phyloP scores from a whole-genome alignment of 2,329 filamentous ascomycete genomes.

The Endoconidiophora laricicola region DNA sequence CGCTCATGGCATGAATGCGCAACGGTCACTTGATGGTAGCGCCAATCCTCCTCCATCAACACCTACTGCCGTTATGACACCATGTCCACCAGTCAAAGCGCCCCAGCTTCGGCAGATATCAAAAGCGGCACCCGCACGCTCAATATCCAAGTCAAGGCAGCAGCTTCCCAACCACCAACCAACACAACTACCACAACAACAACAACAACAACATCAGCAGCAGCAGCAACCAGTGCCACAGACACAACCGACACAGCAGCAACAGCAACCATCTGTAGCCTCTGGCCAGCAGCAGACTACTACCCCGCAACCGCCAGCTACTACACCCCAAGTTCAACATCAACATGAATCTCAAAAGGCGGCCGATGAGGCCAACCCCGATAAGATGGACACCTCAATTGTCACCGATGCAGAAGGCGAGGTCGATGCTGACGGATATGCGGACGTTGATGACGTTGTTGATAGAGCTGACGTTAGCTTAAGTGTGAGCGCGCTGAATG shows the following conservation, averaged over 20 bases:
- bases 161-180: constrained; percentile 1
- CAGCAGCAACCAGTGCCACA: constrained; percentile 14
- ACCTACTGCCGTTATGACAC: too few species aligned
- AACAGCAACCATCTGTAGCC: constrained; percentile 22
- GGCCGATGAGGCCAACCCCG: background rate
- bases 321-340: constrained; percentile 21
- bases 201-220: constrained; percentile 15
- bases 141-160: background rate
- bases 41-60: too few species aligned
- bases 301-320: constrained; percentile 20
- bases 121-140: background rate
- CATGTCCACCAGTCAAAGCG: too few species aligned
- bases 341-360: constrained; percentile 12
- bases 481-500: constrained; percentile 3
- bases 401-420: constrained; percentile 17
- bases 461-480: constrained; percentile 18
- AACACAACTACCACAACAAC: constrained; percentile 14
- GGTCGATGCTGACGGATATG: constrained; percentile 26
- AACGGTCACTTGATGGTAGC: constrained; percentile 29
- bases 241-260: constrained; percentile 19
- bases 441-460: constrained; percentile 14
- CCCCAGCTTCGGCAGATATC: background rate
- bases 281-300: constrained; percentile 20
- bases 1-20: constrained; percentile 30
- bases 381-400: constrained; percentile 24